Base-by-base conservation (phyloP, 2,329 filamentous ascomycete genomes). In the Thelonectria blattea region DNA sequence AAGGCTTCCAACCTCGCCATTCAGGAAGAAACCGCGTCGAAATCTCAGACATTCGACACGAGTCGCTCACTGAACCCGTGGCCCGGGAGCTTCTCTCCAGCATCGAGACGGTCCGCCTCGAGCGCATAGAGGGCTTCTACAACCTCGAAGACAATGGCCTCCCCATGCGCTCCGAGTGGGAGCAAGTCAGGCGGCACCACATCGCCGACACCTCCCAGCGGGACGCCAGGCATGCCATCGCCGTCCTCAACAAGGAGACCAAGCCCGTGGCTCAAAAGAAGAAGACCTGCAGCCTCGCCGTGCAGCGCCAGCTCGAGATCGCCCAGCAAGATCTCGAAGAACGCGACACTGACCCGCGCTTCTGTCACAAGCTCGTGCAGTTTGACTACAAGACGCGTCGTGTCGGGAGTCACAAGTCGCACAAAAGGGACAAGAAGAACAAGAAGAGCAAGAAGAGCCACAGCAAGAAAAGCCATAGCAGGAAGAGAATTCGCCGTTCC, bases 281-380 rank as follows among this genome's bases (percentile, higher is more conserved):
- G 67, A 69, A 69, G 3, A 62, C 63, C 0, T 71, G 83, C 24
- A 71, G 67, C 3, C 59, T 72, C 0, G 62, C 68, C 2, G 73
- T 82, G 20, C 77, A 79, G 58, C 69, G 70, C 3, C 82, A 84
- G 56, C 65, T 85, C 9, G 78, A 82, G 54, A 62, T 52, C 11
- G 75, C 76, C 0, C 73, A 76, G 37, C 67, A 74, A 7, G 64
- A 73, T 1, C 71, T 83, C 10, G 68, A 73, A 15, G 37, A 54
- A 2, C 39, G 41, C 5, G 79, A 83, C 15, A 54, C 42, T 3
- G 79, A 83, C 39, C 55, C 45, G 2, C 74, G 76, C 6, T 84
- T 73, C 58, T 66, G 74, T 24, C 79, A 78, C 60, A 71, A 72
- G 15, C 69, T 85, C 5, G 78, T 72, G 14, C 82, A 84, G 66